These are phyloP conservation scores for Alternaria brassicae DNA, from an alignment of 2,329 filamentous ascomycete species.

Conservation along the genomic window DNA sequence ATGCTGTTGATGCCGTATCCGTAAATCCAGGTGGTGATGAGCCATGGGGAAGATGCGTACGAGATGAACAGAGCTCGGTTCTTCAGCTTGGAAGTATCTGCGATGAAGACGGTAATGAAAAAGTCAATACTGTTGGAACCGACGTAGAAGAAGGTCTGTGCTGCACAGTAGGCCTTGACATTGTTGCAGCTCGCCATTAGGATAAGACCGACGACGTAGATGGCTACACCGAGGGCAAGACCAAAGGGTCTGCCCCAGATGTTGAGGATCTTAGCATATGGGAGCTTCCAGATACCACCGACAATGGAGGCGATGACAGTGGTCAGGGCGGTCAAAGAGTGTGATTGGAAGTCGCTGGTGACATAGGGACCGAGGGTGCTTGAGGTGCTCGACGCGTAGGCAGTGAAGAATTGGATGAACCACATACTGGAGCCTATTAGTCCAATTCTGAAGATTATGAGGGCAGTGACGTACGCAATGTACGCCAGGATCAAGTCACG, in stretches of 20 bases:
- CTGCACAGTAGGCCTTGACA: conserved; percentile 69
- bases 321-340: conserved; percentile 50
- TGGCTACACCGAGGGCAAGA: conserved; percentile 44
- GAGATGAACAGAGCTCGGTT: conserved; percentile 69
- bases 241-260: conserved; percentile 53
- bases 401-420: conserved; percentile 58
- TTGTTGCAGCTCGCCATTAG: conserved; percentile 71
- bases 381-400: conserved; percentile 53
- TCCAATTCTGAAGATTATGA: neutral
- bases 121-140: conserved; percentile 68
- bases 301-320: conserved; percentile 50
- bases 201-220: conserved; percentile 57
- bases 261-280: conserved; percentile 54
- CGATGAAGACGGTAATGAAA: conserved; percentile 69
- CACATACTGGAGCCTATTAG: conserved; percentile 38
- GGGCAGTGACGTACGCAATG: conserved; percentile 30
- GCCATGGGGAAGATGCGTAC: conserved; percentile 45
- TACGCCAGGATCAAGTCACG: conserved; percentile 38
- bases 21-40: conserved; percentile 43
- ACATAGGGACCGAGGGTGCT: conserved; percentile 53
- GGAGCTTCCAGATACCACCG: conserved; percentile 51
- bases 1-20: conserved; percentile 42
- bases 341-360: conserved; percentile 46
- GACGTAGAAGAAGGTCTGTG: conserved; percentile 71
- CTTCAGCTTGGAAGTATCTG: conserved; percentile 70